Evolutionary conservation across 441 rosid genomes (phyloP).

Genomic region (Biscutella laevigata): DNA sequence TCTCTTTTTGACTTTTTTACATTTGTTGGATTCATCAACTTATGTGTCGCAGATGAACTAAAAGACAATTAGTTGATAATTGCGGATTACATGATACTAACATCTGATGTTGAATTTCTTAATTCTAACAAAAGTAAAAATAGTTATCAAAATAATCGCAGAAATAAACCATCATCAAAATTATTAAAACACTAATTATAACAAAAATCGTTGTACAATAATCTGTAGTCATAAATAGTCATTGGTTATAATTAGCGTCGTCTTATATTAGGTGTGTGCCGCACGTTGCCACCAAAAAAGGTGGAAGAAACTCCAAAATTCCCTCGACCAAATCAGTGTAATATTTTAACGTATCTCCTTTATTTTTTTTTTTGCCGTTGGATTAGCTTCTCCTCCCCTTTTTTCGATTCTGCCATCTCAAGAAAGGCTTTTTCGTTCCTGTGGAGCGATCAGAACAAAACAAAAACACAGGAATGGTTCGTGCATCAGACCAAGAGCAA

Average conservation of each 20-base stretch:
- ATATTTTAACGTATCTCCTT: background rate
- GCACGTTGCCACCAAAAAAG: constrained; percentile 36
- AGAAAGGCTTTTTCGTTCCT: background rate
- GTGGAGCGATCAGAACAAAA: background rate
- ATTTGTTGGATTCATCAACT: too few relatives aligned
- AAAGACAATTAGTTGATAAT: too few relatives aligned
- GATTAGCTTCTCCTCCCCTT: background rate
- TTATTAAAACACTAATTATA: too few relatives aligned
- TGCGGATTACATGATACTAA: too few relatives aligned
- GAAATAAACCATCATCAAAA: too few relatives aligned
- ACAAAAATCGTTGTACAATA: too few relatives aligned
- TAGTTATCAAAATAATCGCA: too few relatives aligned
- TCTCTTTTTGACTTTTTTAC: too few relatives aligned
- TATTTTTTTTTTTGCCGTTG: constrained; percentile 3
- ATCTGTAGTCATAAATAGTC: background rate
- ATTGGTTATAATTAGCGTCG: constrained; percentile 5
- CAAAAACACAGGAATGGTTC: constrained; percentile 34
- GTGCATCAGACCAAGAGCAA: constrained; percentile 47
- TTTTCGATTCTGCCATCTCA: background rate
- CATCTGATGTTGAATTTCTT: too few relatives aligned
- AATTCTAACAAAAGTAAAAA: too few relatives aligned
- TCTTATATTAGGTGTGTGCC: constrained; percentile 8
- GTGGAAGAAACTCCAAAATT: constrained; percentile 3
- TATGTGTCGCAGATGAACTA: too few relatives aligned
- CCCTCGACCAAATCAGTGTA: constrained; percentile 4